Conservation (phyloP, 1,139 yeast genomes). For the Zygosaccharomyces sapae region DNA sequence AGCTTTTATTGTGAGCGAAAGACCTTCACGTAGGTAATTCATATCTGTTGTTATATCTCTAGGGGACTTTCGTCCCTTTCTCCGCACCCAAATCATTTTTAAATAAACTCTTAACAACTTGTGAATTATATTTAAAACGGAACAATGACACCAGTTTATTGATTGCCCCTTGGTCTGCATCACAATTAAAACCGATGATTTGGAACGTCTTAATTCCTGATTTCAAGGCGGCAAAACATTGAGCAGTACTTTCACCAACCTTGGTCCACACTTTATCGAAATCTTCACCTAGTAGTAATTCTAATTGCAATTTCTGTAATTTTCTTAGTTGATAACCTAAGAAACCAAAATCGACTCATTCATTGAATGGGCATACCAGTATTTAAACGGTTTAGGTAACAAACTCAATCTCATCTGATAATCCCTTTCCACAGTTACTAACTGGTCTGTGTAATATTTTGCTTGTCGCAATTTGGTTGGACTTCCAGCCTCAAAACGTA, state of each 20-base stretch:
- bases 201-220: slow-evolving; percentile 2
- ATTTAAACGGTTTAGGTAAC: not conserved
- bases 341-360: slow-evolving; percentile 2
- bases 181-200: not conserved
- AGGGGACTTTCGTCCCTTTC: not conserved
- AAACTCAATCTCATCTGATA: not conserved
- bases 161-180: not conserved
- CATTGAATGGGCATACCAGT: slow-evolving; percentile 6
- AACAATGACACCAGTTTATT: not conserved
- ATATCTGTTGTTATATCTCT: slow-evolving; percentile 7
- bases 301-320: not conserved
- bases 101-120: not conserved
- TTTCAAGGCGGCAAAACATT: not conserved
- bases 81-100: not conserved
- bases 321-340: slow-evolving; percentile 4
- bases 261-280: not conserved
- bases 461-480: not conserved
- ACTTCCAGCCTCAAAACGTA: not conserved
- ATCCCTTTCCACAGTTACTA: not conserved
- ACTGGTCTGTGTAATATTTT: not conserved
- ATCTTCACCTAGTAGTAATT: not conserved
- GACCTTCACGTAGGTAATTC: slow-evolving; percentile 11
- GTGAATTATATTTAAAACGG: not conserved
- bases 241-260: not conserved
- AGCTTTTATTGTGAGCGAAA: slow-evolving; percentile 8